Conservation (phyloP, 805 yeast genomes). For the Saccharomyces kudriavzevii region DNA sequence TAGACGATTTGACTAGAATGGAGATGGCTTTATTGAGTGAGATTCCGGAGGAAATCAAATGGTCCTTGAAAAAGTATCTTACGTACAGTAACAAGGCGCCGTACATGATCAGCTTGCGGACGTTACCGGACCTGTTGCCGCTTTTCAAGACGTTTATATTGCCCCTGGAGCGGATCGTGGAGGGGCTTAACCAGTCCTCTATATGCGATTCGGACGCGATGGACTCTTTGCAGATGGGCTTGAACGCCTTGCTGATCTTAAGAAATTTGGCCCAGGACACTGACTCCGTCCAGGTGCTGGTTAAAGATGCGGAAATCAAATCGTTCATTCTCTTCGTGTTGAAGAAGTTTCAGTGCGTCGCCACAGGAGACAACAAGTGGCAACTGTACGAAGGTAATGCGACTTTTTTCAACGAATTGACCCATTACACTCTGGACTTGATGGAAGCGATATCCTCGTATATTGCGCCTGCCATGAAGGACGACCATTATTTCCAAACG, state of each 20-base stretch:
- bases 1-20: constrained; percentile 56
- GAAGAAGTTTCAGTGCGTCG: constrained; percentile 17
- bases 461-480: constrained; percentile 62
- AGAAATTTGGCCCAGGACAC: constrained; percentile 81
- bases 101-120: constrained; percentile 40
- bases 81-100: constrained; percentile 39
- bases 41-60: constrained; percentile 57
- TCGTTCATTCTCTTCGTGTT: constrained; percentile 34
- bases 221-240: constrained; percentile 23
- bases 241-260: constrained; percentile 45
- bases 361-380: constrained; percentile 19
- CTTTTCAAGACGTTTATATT: constrained; percentile 32
- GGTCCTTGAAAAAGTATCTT: constrained; percentile 49
- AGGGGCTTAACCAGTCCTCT: constrained; percentile 20
- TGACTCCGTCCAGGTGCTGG: constrained; percentile 70
- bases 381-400: constrained; percentile 27
- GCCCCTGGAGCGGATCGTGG: constrained; percentile 17
- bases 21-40: constrained; percentile 62
- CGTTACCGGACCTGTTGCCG: constrained; percentile 32
- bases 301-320: constrained; percentile 44
- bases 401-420: constrained; percentile 45
- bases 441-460: constrained; percentile 80
- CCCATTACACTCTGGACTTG: constrained; percentile 65
- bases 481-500: constrained; percentile 52
- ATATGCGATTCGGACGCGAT: constrained; percentile 8